Evolutionary conservation across 257 asterid genomes (phyloP), one percentile per base, ranked within the genome.

Genomic region (Ophiorrhiza pumila): DNA sequence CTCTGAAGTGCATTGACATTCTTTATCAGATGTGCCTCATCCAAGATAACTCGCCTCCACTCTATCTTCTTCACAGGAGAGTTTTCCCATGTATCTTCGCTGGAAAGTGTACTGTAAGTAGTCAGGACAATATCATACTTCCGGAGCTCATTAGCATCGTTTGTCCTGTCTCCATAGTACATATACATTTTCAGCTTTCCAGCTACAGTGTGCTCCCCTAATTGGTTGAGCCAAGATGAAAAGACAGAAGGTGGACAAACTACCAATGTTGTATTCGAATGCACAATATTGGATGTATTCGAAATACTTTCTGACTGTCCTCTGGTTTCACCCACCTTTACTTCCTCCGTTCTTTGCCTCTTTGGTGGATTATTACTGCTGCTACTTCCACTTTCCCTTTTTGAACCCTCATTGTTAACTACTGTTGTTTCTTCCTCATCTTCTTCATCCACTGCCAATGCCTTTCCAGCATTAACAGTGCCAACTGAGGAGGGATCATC

Each of bases 1-100:
- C 90, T 87, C 79, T 88, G 97, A 47, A 74, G 89, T 72, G 92
- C 83, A 64, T 83, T 86, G 9, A 76, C 85, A 81, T 90, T 92
- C 87, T 84, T 90, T 71, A 92, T 88, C 69, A 87, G 72, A 75
- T 92, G 98, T 8, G 95, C 98, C 87, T 92, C 98, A 56, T 90
- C 98, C 79, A 92, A 72, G 78, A 92, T 87, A 58, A 92, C 85
- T 65, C 98, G 80, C 78, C 91, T 83, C 98, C 98, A 92, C 72
- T 92, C 95, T 27, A 90, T 84, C 86, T 78, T 82, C 78, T 84
- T 86, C 11, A 92, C 68, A 32, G 96, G 97, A 78, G 95, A 88
- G 22, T 78, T 76, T 23, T 43, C 79, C 76, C 77, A 74, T 35
- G 82, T 57, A 49, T 79, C 93, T 70, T 90, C 98, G 55, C 68